Evolutionary conservation across 140 eudicot genomes (phyloP).

Genomic region (Stevia rebaudiana): DNA sequence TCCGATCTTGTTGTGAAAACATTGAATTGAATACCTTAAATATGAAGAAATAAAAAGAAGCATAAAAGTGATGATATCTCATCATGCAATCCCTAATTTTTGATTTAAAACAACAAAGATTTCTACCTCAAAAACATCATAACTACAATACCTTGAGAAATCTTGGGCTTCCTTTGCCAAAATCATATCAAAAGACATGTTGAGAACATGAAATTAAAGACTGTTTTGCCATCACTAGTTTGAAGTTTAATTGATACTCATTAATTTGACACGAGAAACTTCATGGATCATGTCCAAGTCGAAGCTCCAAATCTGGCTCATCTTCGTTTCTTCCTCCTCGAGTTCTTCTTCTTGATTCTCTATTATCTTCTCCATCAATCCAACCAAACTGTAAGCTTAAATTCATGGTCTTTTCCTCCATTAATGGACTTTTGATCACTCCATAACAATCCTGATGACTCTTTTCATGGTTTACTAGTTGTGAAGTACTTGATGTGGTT

Average conservation of each 20-base stretch:
- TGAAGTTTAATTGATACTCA: too few relatives aligned
- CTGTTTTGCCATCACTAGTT: too few relatives aligned
- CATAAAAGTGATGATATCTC: constrained; percentile 4
- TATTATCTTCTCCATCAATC: constrained; percentile 32
- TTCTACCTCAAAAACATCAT: constrained; percentile 17
- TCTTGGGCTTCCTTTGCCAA: constrained; percentile 15
- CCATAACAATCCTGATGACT: constrained; percentile 12
- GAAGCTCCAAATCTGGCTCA: constrained; percentile 72
- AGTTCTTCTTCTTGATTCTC: constrained; percentile 22
- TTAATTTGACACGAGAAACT: background rate
- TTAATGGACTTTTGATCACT: constrained; percentile 23
- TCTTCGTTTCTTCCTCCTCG: constrained; percentile 28
- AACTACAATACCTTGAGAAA: constrained; percentile 7
- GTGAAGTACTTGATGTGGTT: constrained; percentile 23
- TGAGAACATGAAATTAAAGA: background rate
- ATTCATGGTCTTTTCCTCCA: constrained; percentile 33
- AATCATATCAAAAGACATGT: background rate
- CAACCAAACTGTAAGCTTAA: constrained; percentile 37
- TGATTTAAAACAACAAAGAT: constrained; percentile 5
- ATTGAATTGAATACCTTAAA: too few relatives aligned
- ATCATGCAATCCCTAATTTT: constrained; percentile 15
- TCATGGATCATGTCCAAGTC: constrained; percentile 59
- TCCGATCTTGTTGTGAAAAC: too few relatives aligned
- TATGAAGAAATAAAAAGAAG: background rate
- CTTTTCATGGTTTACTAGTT: background rate